A percentile compares a stretch with the other conserved stretches of the same genome.
These are phyloP conservation scores for Spergularia marina DNA, from an alignment of 148 eudicot species.

Conservation along the genomic window DNA sequence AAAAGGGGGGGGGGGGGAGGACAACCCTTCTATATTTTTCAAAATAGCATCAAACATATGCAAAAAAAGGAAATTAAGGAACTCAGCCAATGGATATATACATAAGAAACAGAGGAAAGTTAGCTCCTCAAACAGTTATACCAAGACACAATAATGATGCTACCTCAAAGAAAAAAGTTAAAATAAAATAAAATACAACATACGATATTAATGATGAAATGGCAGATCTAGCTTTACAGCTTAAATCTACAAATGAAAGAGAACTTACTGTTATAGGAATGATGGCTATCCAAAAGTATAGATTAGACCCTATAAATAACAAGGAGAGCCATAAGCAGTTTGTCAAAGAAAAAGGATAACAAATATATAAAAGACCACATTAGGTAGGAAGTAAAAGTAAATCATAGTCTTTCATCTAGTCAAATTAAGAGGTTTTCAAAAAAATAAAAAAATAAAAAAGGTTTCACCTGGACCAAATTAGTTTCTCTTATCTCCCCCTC, in stretches of 20 bases:
- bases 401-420: no score
- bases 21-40: neutral
- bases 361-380: no score
- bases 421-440: no score
- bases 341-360: neutral
- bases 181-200: no score
- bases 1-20: no score
- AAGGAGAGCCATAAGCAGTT: neutral
- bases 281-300: slow-evolving; percentile 96
- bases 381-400: no score
- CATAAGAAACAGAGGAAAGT: neutral
- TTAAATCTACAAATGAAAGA: neutral
- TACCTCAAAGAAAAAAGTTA: no score
- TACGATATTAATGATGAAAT: neutral
- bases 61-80: neutral
- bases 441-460: no score
- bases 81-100: neutral
- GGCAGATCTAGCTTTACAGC: neutral
- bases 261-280: slow-evolving; percentile 87
- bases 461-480: no score
- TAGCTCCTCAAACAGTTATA: neutral
- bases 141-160: neutral
- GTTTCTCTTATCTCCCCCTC: no score
- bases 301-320: slow-evolving; percentile 77
- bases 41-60: neutral